Conservation (phyloP, 805 yeast species). For the Metschnikowia borealis region DNA sequence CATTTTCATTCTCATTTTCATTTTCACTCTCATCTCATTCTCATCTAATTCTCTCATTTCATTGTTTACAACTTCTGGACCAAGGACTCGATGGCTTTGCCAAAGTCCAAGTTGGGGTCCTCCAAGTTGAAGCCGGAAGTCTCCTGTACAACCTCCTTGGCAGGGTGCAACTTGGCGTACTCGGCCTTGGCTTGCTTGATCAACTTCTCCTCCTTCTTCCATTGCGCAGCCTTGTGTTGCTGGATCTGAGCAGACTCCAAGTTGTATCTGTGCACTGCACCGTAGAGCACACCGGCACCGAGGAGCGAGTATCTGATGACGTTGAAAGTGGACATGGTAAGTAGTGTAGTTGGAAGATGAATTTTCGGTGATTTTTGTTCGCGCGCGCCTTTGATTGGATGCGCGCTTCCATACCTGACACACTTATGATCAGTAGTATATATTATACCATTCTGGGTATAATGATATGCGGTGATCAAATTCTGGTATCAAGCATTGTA, state of each 20-base stretch:
- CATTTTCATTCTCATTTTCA: no score
- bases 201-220: conserved; percentile 63
- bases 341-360: background rate
- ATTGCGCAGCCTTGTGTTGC: conserved; percentile 55
- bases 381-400: conserved; percentile 14
- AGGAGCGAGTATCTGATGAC: conserved; percentile 91
- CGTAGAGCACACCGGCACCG: conserved; percentile 84
- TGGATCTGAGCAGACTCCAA: conserved; percentile 58
- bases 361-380: conserved; percentile 6
- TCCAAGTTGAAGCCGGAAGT: conserved; percentile 62
- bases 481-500: background rate
- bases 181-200: conserved; percentile 87
- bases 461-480: background rate
- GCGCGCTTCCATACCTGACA: conserved; percentile 1
- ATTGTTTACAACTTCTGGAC: conserved; percentile 47
- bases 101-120: conserved; percentile 89
- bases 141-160: conserved; percentile 32
- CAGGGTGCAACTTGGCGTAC: conserved; percentile 53
- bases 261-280: conserved; percentile 76
- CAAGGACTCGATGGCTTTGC: conserved; percentile 59
- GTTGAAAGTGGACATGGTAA: conserved; percentile 43
- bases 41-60: background rate
- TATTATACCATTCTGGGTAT: background rate
- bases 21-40: background rate
- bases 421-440: no score